Base-by-base conservation (phyloP, 176 grass and related monocot species). In the Aegilops tauschii region DNA sequence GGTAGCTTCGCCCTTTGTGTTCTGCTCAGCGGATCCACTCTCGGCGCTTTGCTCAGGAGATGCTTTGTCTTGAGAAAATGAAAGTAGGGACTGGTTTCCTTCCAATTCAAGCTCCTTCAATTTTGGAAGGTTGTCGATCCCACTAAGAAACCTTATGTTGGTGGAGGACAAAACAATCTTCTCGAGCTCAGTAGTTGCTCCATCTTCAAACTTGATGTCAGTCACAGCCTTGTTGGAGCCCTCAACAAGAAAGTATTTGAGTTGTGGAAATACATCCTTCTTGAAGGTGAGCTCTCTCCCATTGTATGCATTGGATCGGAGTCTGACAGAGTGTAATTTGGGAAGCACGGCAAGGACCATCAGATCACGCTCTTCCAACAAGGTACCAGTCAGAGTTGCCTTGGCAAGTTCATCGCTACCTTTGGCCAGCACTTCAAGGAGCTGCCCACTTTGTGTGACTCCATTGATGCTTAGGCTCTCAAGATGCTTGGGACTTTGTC, bases 381-480 rank as follows among this genome's bases (percentile, higher is more conserved):
- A 5, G 13, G 86, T 86, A 1, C 13, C 13, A 32, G 21, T 30
- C 29, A 92, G 47, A 69, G 86, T 82, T 31, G 88, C 61, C 37
- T 92, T 89, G 16, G 9, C 4, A 28, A 92, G 82, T n/a, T 20
- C 0, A 4, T 10, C 13, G 10, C 6, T 16, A 40, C 1, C 1
- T 42, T 13, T 34, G 0, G 3, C 1, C 0, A 83, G 3, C 5
- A 25, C 21, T 78, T 8, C 16, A 58, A 84, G 72, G 35, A 78
- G 61, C 0, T 11, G 0, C 18, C 1, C 61, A 16, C 1, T 58
- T 12, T 80, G 2, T 25, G 73, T 82, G 20, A 1, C 31, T 25
- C 86, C 70, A 0, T 18, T 62, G n/a, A 92, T 70, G 27, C 16
- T 77, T 34, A 92, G 76, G 37, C 29, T 86, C 35, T 89, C 44